These are phyloP conservation scores for Salix koriyanagi DNA, from an alignment of 345 rosid species.

Conservation along the genomic window DNA sequence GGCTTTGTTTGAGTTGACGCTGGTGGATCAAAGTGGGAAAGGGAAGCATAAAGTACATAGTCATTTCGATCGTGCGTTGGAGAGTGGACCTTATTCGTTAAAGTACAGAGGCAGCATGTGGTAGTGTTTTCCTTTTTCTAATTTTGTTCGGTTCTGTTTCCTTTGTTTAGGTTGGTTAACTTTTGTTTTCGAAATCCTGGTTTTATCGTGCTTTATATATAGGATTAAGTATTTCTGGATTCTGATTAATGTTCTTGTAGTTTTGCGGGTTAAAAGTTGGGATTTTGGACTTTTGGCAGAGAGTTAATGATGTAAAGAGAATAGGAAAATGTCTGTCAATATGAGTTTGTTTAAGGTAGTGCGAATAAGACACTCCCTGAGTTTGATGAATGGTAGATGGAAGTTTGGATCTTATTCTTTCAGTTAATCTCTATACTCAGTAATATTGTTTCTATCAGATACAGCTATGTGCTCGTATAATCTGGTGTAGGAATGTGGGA, in stretches of 20 bases:
- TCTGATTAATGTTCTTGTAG: not conserved
- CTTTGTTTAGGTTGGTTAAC: not conserved
- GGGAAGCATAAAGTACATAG: conserved; percentile 87
- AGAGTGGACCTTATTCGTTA: conserved; percentile 81
- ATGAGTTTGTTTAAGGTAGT: not conserved
- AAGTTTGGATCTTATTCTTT: not conserved
- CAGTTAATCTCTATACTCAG: not conserved
- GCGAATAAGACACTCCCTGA: not conserved
- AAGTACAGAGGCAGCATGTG: conserved; percentile 95
- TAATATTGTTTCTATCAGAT: not conserved
- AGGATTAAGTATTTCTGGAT: not conserved
- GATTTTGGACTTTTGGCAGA: not conserved
- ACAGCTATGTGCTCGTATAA: not conserved
- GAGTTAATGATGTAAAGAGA: not conserved
- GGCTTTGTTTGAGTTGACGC: conserved; percentile 80
- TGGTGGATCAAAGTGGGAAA: conserved; percentile 90
- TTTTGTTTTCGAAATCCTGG: not conserved
- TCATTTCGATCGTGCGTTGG: conserved; percentile 90
- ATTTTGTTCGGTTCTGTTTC: not conserved
- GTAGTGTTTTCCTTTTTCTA: conserved; percentile 27
- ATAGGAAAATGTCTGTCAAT: not conserved
- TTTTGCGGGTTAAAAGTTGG: not conserved
- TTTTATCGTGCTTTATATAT: not conserved
- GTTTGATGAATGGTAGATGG: not conserved
- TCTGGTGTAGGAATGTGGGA: no score